A percentile compares a stretch with the other conserved stretches of the same genome.
Evolutionary conservation across 2,329 filamentous ascomycete species (phyloP).

Genomic region (Pseudogymnoascus sp.): DNA sequence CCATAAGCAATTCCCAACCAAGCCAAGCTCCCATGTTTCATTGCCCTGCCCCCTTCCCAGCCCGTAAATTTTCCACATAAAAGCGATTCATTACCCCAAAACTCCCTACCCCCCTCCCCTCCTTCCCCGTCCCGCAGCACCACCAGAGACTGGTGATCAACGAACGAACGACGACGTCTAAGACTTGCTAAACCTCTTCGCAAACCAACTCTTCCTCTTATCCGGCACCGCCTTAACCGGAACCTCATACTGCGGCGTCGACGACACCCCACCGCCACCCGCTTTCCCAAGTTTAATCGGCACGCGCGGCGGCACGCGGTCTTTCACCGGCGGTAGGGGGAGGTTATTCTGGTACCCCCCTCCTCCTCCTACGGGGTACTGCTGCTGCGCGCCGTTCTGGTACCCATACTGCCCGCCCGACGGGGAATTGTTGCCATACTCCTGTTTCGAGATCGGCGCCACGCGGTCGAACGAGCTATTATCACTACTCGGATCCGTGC

Average conservation of each 20-base stretch:
- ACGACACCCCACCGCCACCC: not conserved
- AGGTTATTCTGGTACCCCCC: constrained; percentile 19
- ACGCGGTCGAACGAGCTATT: constrained; percentile 83
- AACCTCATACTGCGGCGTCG: constrained; percentile 11
- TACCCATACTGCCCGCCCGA: constrained; percentile 16
- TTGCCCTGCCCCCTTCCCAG: not conserved
- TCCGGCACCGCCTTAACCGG: constrained; percentile 34
- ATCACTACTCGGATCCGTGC: constrained; percentile 80
- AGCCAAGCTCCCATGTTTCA: not conserved
- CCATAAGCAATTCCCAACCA: no score
- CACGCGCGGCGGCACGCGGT: constrained; percentile 15
- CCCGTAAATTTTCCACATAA: not conserved
- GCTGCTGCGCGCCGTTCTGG: constrained; percentile 16
- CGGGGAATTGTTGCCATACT: constrained; percentile 45
- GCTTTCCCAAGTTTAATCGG: constrained; percentile 25
- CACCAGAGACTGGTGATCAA: no score
- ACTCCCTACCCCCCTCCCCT: not conserved
- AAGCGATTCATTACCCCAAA: not conserved
- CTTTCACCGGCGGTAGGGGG: constrained; percentile 23
- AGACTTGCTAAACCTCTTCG: constrained; percentile 66
- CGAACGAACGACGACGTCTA: constrained; percentile 20
- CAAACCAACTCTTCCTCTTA: constrained; percentile 88
- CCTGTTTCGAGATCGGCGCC: constrained; percentile 47
- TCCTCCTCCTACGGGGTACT: constrained; percentile 13
- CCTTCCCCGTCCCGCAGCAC: constrained; percentile 15